Conservation (phyloP, 2,329 filamentous ascomycete species). For the Paracoccidioides lutzii region DNA sequence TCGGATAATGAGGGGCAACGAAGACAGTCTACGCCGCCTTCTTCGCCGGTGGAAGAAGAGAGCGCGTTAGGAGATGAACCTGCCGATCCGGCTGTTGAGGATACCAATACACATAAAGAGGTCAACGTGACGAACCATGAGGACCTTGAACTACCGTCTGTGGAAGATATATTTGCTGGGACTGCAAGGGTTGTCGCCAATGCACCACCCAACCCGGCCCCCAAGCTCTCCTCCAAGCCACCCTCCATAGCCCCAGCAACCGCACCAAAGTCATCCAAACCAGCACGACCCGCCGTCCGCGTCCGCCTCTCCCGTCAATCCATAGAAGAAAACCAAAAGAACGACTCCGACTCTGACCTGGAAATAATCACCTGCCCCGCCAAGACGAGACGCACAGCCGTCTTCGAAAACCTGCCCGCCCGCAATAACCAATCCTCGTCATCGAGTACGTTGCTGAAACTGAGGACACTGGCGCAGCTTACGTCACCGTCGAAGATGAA, state of each 20-base stretch:
- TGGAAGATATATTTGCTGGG: conserved; percentile 1
- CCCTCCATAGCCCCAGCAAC: background rate
- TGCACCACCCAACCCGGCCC: background rate
- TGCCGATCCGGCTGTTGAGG: background rate
- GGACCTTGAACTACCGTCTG: background rate
- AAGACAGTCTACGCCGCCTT: conserved; percentile 54
- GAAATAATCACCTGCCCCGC: conserved; percentile 45
- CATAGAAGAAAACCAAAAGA: conserved; percentile 22
- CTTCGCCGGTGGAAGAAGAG: conserved; percentile 41
- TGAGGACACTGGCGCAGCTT: conserved; percentile 64
- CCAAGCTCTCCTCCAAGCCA: background rate
- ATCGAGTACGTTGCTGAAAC: conserved; percentile 48
- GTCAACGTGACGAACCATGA: background rate
- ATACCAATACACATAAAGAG: background rate
- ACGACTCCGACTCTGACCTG: conserved; percentile 43
- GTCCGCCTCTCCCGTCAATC: conserved; percentile 29
- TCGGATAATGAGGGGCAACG: conserved; percentile 31
- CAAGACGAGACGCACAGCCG: conserved; percentile 35
- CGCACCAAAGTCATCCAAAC: background rate
- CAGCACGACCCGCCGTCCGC: conserved; percentile 23
- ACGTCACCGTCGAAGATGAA: conserved; percentile 37
- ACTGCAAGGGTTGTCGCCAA: background rate
- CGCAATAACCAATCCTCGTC: conserved; percentile 46
- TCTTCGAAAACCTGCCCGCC: conserved; percentile 57
- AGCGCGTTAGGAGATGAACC: conserved; percentile 12